phyloP scores from a whole-genome alignment of 202 grass and related monocot genomes.

The Carex arenaria region DNA sequence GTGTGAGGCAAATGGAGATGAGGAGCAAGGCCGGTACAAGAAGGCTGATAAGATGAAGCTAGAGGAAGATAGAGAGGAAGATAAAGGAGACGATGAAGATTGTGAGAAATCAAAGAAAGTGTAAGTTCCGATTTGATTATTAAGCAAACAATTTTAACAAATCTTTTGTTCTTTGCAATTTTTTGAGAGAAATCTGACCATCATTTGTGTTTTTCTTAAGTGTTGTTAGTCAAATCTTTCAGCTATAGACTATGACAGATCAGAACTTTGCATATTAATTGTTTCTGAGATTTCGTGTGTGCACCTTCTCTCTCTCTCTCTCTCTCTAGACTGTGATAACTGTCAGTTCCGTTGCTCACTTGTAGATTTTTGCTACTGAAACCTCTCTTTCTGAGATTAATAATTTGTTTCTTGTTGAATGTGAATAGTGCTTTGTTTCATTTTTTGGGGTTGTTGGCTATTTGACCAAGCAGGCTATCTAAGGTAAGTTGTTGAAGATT shows the following conservation, averaged over 20 bases:
- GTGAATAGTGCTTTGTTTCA: slow-evolving; percentile 9
- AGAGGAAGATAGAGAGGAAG: slow-evolving; percentile 36
- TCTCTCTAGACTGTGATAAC: background rate
- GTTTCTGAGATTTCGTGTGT: background rate
- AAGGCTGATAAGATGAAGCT: slow-evolving; percentile 43
- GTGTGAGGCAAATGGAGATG: slow-evolving; percentile 48
- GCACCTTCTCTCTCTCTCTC: slow-evolving; percentile 1
- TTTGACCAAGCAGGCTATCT: slow-evolving; percentile 17
- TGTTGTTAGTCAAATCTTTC: slow-evolving; percentile 5
- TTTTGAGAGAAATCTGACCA: background rate
- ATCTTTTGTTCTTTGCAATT: background rate
- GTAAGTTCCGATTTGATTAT: slow-evolving; percentile 36
- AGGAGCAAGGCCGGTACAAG: slow-evolving; percentile 43
- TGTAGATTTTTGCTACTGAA: background rate
- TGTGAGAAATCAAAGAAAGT: slow-evolving; percentile 65
- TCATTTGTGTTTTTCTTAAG: background rate
- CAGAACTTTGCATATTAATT: slow-evolving; percentile 16
- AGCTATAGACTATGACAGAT: background rate
- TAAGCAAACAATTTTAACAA: slow-evolving; percentile 1
- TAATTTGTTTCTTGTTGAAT: background rate
- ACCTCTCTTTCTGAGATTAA: background rate
- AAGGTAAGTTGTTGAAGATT: slow-evolving; percentile 25
- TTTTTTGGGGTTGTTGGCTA: slow-evolving; percentile 21
- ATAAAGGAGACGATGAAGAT: slow-evolving; percentile 32
- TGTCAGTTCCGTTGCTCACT: background rate